These are phyloP conservation scores for Tanozyma kutaoensis DNA, from an alignment of 805 yeast species.

Conservation along the genomic window DNA sequence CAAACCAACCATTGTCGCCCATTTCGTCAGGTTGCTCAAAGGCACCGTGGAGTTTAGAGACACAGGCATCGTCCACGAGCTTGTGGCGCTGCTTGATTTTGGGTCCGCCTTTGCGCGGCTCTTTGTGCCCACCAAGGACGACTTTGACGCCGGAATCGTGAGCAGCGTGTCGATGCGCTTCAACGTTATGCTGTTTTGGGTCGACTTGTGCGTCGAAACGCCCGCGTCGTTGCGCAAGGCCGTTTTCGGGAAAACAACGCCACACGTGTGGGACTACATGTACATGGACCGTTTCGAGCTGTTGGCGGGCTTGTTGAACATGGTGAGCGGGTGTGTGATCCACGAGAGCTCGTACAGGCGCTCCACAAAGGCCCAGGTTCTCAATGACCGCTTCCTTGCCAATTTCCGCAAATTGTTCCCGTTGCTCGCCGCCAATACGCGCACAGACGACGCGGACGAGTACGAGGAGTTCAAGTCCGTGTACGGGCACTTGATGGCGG, in stretches of 20 bases:
- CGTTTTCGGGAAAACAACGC: conserved; percentile 44
- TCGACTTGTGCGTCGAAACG: conserved; percentile 28
- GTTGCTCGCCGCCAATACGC: conserved; percentile 3
- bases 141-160: conserved; percentile 18
- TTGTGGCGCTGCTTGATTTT: conserved; percentile 58
- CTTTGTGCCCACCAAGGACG: conserved; percentile 37
- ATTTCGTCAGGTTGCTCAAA: conserved; percentile 44
- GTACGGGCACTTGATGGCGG: conserved; percentile 33
- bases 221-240: conserved; percentile 54
- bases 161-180: conserved; percentile 35
- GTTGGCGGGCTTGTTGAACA: conserved; percentile 20
- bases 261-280: conserved; percentile 56
- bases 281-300: conserved; percentile 17
- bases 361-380: conserved; percentile 56
- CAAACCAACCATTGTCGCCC: conserved; percentile 47
- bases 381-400: conserved; percentile 64
- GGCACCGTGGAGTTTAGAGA: conserved; percentile 36
- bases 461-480: conserved; percentile 15
- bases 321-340: conserved; percentile 38
- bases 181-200: conserved; percentile 50
- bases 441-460: conserved; percentile 7
- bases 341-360: conserved; percentile 49
- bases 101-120: conserved; percentile 45
- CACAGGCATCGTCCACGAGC: conserved; percentile 39
- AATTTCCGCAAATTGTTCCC: conserved; percentile 38